phyloP scores from a whole-genome alignment of 2,329 filamentous ascomycete genomes.

The Chaetomium olivaceum region DNA sequence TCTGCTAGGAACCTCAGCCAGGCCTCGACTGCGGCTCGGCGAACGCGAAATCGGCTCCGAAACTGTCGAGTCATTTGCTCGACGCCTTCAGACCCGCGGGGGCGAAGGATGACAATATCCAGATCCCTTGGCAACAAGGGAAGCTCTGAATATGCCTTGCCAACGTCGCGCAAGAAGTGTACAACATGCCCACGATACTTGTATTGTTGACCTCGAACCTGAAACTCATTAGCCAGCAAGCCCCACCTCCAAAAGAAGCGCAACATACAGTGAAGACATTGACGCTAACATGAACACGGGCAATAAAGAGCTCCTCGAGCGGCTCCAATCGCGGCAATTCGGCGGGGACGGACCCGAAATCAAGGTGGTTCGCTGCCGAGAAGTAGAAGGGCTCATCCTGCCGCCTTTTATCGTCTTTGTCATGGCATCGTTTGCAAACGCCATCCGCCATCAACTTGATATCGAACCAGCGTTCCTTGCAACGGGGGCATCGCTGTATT shows the following conservation, averaged over 20 bases:
- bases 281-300: constrained; percentile 4
- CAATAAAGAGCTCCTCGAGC: too few species aligned
- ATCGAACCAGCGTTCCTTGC: too few species aligned
- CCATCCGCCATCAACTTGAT: too few species aligned
- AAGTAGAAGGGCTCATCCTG: too few species aligned
- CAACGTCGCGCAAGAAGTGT: too few species aligned
- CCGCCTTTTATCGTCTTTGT: too few species aligned
- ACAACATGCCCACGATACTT: constrained; percentile 12
- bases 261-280: constrained; percentile 3
- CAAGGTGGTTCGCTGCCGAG: too few species aligned
- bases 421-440: too few species aligned
- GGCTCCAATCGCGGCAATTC: too few species aligned
- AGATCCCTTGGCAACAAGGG: constrained; percentile 7
- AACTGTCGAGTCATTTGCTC: background rate
- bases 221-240: background rate
- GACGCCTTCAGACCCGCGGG: background rate
- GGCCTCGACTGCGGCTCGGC: constrained; percentile 2
- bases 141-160: constrained; percentile 13
- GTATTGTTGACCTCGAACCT: constrained; percentile 11
- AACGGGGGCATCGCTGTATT: too few species aligned
- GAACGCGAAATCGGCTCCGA: background rate
- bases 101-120: constrained; percentile 9
- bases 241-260: background rate
- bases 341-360: too few species aligned
- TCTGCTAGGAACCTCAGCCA: background rate